Conservation (phyloP, 495 filamentous ascomycete species). For the Aspergillus olivimuriae region DNA sequence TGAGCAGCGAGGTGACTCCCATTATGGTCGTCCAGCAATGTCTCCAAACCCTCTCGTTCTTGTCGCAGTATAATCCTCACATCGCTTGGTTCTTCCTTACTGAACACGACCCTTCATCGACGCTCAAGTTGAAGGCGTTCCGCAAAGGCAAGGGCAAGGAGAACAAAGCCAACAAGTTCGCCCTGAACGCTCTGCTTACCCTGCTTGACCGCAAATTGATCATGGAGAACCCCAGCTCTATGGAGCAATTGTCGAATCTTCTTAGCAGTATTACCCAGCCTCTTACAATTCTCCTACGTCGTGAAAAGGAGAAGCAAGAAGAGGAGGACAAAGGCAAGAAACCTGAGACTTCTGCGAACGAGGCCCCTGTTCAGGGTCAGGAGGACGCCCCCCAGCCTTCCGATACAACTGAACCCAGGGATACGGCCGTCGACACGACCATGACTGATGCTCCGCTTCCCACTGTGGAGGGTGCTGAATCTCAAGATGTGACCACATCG, state of each 20-base stretch:
- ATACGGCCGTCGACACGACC: conserved; percentile 28
- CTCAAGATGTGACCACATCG: conserved; percentile 11
- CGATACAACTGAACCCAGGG: conserved; percentile 15
- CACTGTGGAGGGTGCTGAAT: conserved; percentile 25
- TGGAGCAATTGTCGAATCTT: conserved; percentile 85
- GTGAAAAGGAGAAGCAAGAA: conserved; percentile 67
- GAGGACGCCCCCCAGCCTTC: conserved; percentile 12
- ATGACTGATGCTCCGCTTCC: conserved; percentile 38
- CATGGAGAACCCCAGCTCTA: conserved; percentile 90
- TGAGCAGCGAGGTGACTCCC: conserved; percentile 76
- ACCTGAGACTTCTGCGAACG: conserved; percentile 23
- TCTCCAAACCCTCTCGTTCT: conserved; percentile 68
- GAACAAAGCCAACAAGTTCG: conserved; percentile 75
- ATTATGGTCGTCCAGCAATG: conserved; percentile 95
- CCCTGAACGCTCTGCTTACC: conserved; percentile 81
- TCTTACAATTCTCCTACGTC: conserved; percentile 71
- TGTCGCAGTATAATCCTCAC: conserved; percentile 75
- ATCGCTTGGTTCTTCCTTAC: conserved; percentile 91
- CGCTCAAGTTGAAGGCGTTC: conserved; percentile 67
- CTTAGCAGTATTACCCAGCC: conserved; percentile 85
- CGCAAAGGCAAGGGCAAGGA: conserved; percentile 87
- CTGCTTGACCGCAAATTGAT: conserved; percentile 87
- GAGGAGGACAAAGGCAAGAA: conserved; percentile 55
- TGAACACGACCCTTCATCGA: conserved; percentile 74
- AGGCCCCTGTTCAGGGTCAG: conserved; percentile 17